Base-by-base conservation (phyloP, 1,139 yeast genomes). In the Debaryomyces coudertii region DNA sequence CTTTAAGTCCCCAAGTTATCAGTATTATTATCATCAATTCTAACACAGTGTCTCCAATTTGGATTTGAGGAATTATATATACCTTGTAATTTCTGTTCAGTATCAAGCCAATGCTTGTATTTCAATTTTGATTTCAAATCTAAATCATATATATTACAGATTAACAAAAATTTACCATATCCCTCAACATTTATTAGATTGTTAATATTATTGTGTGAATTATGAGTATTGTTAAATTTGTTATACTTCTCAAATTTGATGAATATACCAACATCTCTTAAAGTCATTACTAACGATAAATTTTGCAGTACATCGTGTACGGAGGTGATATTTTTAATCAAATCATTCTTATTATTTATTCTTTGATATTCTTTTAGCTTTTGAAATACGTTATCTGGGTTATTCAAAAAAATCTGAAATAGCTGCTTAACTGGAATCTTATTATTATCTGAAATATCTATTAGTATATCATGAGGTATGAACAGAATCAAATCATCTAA, bases 201-300 rank as follows among this genome's bases (percentile, higher is more conserved):
- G 43, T 68, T 54, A 35, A 68, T 60, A 47, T 70, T 66, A 44
- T 69, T 64, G 45, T 68, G 73, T 11, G 69, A 63, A 45, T 64
- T 69, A 50, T 69, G 76, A 42, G 53, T 49, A 48, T 68, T 58
- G 46, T 68, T 68, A 30, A 45, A 35, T 36, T 50, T 55, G 50
- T 70, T 65, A 44, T 61, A 67, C 49, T 66, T 68, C 51, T 69
- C 76, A 53, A 78, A 64, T 44, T 67, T 69, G 34, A 77, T 56
- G 49, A 80, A 76, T 11, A 81, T 53, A 1, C 85, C 82, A 15
- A 79, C 79, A 56, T 81, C 86, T 49, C 83, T 65, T 45, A 81
- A 57, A 0, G 85, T 77, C 85, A 81, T 81, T 2, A 76, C 73
- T 16, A 75, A 60, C 6, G 73, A 67, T 37, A 81, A 56, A 37